Evolutionary conservation across 768 basidiomycete genomes (phyloP), one percentile per base, ranked within the genome.

Genomic region (Gyrodon lividus): DNA sequence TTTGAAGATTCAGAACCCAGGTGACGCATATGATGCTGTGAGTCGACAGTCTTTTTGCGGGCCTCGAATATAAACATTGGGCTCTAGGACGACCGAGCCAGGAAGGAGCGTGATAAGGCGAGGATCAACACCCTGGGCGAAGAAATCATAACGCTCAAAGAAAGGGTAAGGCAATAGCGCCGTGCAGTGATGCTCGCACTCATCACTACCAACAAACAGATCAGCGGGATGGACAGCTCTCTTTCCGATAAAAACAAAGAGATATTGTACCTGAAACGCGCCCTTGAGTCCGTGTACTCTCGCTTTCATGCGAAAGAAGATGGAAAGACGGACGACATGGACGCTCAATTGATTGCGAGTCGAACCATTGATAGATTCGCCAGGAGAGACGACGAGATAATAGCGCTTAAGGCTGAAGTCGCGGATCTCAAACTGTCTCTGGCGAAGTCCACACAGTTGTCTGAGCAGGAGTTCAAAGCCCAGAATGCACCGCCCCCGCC

Each of bases 281-380:
- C 91, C n/a, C 73, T 97, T 33, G 90, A 93, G 66, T 87, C 89
- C 6, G 87, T 95, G 5, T 91, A 91, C 67, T 84, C 84, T 10
- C 79, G 88, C n/a, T 87, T 94, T 65, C 75, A 78, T 5, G 74
- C 79, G 5, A 69, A 79, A 39, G 77, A 79, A 44, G 75, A 75
- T 22, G 63, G 59, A 20, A 76, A 74, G 39, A 74, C 67, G 43
- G 68, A 75, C 0, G 81, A 82, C 43, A 63, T 86, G 43, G 87
- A 92, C 58, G 78, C 87, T 3, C 80, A 86, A 48, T 60, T 75
- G 12, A 86, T 95, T 56, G 89, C 84, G 0, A 77, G 74, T n/a
- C 80, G 79, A 30, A 79, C 84, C 2, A 83, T 95, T 30, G 86
- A 89, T 47, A 79, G 77, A 24, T 65, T 91, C 39, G 76, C 80